Conservation (phyloP, 2,329 filamentous ascomycete genomes). For the Colletotrichum godetiae region DNA sequence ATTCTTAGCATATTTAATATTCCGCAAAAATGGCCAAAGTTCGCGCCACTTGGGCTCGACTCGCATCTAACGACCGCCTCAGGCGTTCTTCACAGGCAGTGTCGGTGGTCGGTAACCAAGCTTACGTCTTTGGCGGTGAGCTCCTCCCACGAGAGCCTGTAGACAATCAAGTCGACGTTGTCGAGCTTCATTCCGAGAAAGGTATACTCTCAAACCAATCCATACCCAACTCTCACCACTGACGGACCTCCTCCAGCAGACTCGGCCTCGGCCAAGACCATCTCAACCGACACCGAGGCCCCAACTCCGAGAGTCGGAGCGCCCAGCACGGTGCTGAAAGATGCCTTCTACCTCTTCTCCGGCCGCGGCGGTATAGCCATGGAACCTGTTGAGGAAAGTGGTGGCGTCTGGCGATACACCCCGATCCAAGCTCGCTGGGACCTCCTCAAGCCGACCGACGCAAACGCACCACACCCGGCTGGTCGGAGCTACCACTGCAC, state of each 20-base stretch:
- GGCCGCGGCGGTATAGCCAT: conserved; percentile 71
- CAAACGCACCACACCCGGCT: conserved; percentile 52
- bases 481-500: conserved; percentile 68
- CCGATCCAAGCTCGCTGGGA: conserved; percentile 55
- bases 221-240: background rate
- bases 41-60: conserved; percentile 38
- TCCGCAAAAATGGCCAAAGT: conserved; percentile 17
- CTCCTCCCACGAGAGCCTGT: conserved; percentile 61
- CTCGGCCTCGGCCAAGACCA: conserved; percentile 29
- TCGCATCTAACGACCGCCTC: conserved; percentile 46
- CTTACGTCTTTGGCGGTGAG: conserved; percentile 64
- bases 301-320: conserved; percentile 68
- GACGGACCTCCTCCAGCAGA: background rate
- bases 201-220: background rate
- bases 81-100: conserved; percentile 62
- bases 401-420: conserved; percentile 67
- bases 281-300: conserved; percentile 38
- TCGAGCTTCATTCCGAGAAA: conserved; percentile 43
- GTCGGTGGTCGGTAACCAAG: conserved; percentile 50
- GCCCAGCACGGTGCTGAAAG: conserved; percentile 56
- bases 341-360: conserved; percentile 69
- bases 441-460: conserved; percentile 50
- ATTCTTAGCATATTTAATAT: too few relatives aligned
- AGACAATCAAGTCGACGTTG: conserved; percentile 57
- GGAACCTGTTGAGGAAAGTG: conserved; percentile 68